Conservation (phyloP, 2,329 filamentous ascomycete genomes). For the Xylariaceae sp. region DNA sequence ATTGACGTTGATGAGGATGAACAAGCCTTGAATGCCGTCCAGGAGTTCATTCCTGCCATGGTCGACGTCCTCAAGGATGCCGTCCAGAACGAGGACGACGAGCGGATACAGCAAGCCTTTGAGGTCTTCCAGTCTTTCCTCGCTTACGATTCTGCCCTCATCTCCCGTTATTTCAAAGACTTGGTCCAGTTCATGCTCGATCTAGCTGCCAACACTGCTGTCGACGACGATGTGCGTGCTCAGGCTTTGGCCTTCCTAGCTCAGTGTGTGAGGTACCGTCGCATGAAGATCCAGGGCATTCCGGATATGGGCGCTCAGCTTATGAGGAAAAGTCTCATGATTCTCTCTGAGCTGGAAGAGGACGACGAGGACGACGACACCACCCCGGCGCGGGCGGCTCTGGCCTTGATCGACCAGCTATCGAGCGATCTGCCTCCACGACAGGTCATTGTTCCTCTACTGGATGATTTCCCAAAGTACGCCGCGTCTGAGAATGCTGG, state of each 20-base stretch:
- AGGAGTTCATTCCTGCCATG: constrained; percentile 83
- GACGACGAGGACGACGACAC: constrained; percentile 82
- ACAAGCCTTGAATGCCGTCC: constrained; percentile 74
- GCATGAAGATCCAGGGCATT: constrained; percentile 93
- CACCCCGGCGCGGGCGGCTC: constrained; percentile 82
- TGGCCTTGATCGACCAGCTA: constrained; percentile 87
- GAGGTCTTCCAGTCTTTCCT: constrained; percentile 97
- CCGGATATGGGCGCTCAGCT: constrained; percentile 83
- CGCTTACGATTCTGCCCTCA: constrained; percentile 82
- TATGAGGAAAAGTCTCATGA: constrained; percentile 85
- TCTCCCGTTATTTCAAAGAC: constrained; percentile 86
- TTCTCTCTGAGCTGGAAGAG: constrained; percentile 86
- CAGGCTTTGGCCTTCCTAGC: constrained; percentile 94
- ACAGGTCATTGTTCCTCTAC: constrained; percentile 90
- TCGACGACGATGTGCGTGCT: constrained; percentile 83
- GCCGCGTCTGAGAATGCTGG: constrained; percentile 76
- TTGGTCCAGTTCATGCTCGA: constrained; percentile 94
- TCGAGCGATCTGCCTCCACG: constrained; percentile 87
- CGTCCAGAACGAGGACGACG: constrained; percentile 81
- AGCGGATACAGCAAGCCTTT: constrained; percentile 87
- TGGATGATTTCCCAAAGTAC: constrained; percentile 84
- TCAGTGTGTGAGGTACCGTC: constrained; percentile 88
- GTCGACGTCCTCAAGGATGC: constrained; percentile 86
- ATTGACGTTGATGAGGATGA: constrained; percentile 86
- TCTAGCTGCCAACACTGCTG: constrained; percentile 74